Evolutionary conservation across 2,329 filamentous ascomycete genomes (phyloP).

Genomic region (Stromatinia cepivora): DNA sequence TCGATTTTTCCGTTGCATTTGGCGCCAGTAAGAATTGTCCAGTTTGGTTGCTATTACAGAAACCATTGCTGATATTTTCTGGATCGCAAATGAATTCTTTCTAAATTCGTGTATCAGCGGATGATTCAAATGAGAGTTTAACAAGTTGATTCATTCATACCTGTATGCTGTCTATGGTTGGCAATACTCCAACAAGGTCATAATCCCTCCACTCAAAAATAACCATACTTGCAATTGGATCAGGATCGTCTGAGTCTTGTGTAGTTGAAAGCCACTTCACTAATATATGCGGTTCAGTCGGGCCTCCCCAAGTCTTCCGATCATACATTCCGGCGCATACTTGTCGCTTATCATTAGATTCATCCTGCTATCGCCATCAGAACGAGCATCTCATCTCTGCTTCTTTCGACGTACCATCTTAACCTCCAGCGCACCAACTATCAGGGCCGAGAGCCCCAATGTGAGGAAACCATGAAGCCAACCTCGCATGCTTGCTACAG

Average conservation of each 20-base stretch:
- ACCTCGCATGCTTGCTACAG: constrained; percentile 52
- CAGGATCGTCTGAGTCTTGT: constrained; percentile 58
- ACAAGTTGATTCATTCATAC: constrained; percentile 47
- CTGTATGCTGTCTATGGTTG: constrained; percentile 53
- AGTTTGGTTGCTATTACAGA: constrained; percentile 75
- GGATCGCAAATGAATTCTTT: constrained; percentile 76
- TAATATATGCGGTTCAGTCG: constrained; percentile 84
- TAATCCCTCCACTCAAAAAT: constrained; percentile 95
- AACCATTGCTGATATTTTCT: constrained; percentile 63
- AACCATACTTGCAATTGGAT: constrained; percentile 78
- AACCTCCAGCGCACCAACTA: constrained; percentile 58
- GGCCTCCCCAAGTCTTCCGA: constrained; percentile 82
- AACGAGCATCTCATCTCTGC: constrained; percentile 7
- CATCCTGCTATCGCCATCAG: constrained; percentile 55
- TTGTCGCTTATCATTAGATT: constrained; percentile 74
- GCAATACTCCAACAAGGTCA: constrained; percentile 69
- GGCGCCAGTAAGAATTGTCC: constrained; percentile 81
- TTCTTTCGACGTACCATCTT: constrained; percentile 50
- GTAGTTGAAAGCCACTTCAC: constrained; percentile 71
- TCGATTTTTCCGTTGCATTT: constrained; percentile 71
- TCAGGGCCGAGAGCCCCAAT: constrained; percentile 56
- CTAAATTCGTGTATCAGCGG: constrained; percentile 45
- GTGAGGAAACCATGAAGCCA: constrained; percentile 52
- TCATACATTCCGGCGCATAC: constrained; percentile 93
- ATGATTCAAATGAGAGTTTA: background rate